Evolutionary conservation across 208 protist genomes (phyloP).

Genomic region (Trypanosoma platydactyli): DNA sequence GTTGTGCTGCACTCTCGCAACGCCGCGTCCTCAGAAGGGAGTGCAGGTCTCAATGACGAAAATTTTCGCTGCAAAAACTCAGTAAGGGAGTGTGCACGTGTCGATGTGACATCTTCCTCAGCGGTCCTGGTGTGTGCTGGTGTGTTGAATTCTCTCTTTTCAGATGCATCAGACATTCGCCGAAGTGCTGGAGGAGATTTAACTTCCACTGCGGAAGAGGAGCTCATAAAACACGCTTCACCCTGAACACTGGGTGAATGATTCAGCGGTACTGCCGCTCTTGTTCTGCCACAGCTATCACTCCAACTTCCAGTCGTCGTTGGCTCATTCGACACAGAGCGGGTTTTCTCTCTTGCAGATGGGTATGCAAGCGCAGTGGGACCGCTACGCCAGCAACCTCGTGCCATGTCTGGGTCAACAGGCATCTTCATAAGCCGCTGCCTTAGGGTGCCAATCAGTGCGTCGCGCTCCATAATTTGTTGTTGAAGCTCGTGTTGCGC

Average conservation of each 20-base stretch:
- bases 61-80: conserved; percentile 13
- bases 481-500: conserved; percentile 15
- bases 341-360: background rate
- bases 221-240: conserved; percentile 10
- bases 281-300: conserved; percentile 4
- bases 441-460: conserved; percentile 12
- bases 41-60: conserved; percentile 1
- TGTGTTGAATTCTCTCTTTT: background rate
- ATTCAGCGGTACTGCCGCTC: background rate
- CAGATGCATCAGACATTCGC: background rate
- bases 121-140: background rate
- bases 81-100: conserved; percentile 3
- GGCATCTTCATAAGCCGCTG: conserved; percentile 3
- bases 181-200: background rate
- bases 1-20: background rate
- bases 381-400: background rate
- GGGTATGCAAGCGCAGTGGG: background rate
- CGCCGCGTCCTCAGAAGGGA: background rate
- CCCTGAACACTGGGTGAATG: conserved; percentile 1
- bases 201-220: background rate
- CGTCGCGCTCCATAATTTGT: conserved; percentile 13
- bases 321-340: background rate
- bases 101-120: background rate
- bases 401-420: background rate
- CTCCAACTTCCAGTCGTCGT: background rate